Base-by-base conservation (phyloP, 31 red algal genomes). In the Asparagopsis taxiformis region DNA sequence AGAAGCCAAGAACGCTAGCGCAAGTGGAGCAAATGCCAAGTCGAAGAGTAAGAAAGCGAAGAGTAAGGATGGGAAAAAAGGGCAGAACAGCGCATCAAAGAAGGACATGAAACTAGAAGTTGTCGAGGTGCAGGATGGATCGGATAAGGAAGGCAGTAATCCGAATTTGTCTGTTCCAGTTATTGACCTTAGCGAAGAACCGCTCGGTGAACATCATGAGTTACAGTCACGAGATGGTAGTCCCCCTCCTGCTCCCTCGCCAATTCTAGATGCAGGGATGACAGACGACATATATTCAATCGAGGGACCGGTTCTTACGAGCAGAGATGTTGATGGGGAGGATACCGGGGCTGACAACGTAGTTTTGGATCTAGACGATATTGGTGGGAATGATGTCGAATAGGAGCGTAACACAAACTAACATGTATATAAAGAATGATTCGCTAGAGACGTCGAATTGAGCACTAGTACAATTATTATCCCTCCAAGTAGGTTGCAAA, bases 401-500 rank as follows among this genome's bases (percentile, higher is more conserved):
- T 30, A 62, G 16, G 4, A 32, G 25, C n/a, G 25, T 62, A 32
- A 62, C 58, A 62, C 10, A 46, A 46, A 9, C 41, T n/a, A 65
- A 19, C 3, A 23, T 26, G 21, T 38, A 24, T 7, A 28, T 49
- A 3, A 28, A 28, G 16, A 48, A 23, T 2, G 16, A n/a, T 50
- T 1, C 20, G 38, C 5, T 21, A 65, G n/a, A 31, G 33, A 3
- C 61, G 48, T 36, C 7, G 31, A 38, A 67, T 67, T 25, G 21
- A 16, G 19, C 7, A 29, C 54, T 29, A 16, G 25, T 7, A 8
- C 6, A 58, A 35, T 35, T 20, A 5, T 31, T 29, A 74, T 4
- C 33, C 51, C 34, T 85, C 68, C 80, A 85, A 66, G 59, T 74
- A 57, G 8, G 71, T 59, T 37, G 77, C 70, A 39, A 91, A 77